Base-by-base conservation (phyloP, 2,329 filamentous ascomycete species). In the Geosmithia morbida region DNA sequence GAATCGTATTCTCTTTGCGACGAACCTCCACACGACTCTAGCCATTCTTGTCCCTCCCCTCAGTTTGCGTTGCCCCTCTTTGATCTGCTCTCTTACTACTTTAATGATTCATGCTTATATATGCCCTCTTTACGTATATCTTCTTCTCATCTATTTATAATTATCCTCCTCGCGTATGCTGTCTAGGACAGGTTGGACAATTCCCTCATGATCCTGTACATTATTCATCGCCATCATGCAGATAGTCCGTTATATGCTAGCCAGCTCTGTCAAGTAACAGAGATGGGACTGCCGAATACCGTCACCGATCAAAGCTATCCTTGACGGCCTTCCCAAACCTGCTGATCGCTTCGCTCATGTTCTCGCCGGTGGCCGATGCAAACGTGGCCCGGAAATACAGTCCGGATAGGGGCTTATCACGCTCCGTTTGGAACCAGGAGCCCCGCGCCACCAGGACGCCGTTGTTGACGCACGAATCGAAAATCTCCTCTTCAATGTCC, bases 351-450 rank as follows among this genome's bases (percentile, higher is more conserved):
- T 81, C 75, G 2, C 70, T 70, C 71, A 90, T 88, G 54, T 80
- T 77, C 48, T 81, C 75, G 14, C 75, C 71, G 13, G 77, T 80
- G 2, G 88, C 88, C 39, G 88, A 82, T 1, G 90, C 89, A 67
- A 85, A 98, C 0, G 90, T 98, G 3, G 86, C 81, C 46, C 92
- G 77, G 71, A 97, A 94, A 68, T 87, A 96, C 64, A 95, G 71
- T 26, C 80, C 82, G 11, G 71, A 69, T 8, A 71, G 71, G 3
- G 66, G 70, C 57, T 69, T 71, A 44, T 76, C 71, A 42, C 73
- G 75, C 59, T 92, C 83, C 1, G 89, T 85, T 49, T 79, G 75
- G 73, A 97, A 98, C 89, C 89, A 98, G 44, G 82, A 89, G 3
- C 92, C 92, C 44, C 85, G 76, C 49, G 85, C 87, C 2, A 92